Conservation (phyloP, 1,284 basidiomycete genomes). For the Cryptococcus jaspeensis region DNA sequence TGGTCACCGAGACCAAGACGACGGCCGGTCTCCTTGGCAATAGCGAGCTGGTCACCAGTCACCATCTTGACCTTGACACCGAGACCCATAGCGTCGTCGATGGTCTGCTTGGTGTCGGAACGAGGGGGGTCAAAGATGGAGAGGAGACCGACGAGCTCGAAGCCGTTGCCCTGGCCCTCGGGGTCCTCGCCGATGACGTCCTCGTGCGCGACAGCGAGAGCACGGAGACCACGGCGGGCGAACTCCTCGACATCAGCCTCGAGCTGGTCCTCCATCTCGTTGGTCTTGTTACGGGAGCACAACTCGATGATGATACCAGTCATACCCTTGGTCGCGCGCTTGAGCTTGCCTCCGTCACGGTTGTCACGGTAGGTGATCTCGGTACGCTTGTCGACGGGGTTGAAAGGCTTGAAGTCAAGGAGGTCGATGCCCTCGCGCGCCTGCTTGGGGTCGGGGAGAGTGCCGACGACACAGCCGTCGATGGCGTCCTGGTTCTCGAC, state of each 20-base stretch:
- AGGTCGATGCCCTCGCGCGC: slow-evolving; percentile 92
- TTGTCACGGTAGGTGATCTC: slow-evolving; percentile 97
- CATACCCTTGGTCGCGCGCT: slow-evolving; percentile 99
- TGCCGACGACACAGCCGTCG: slow-evolving; percentile 79
- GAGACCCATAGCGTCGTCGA: slow-evolving; percentile 91
- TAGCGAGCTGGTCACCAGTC: slow-evolving; percentile 98
- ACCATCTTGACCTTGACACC: slow-evolving; percentile 99
- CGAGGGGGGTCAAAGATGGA: slow-evolving; percentile 98
- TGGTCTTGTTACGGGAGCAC: slow-evolving; percentile 94
- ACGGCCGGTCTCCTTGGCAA: slow-evolving; percentile 98
- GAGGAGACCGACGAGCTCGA: slow-evolving; percentile 94
- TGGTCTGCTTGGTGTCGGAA: slow-evolving; percentile 98
- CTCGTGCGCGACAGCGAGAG: slow-evolving; percentile 93
- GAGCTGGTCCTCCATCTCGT: slow-evolving; percentile 82
- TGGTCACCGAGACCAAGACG: slow-evolving; percentile 94
- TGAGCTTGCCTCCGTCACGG: slow-evolving; percentile 79
- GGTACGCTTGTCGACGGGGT: slow-evolving; percentile 98
- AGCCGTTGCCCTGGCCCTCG: slow-evolving; percentile 72
- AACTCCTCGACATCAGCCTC: slow-evolving; percentile 96
- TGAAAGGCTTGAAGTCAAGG: slow-evolving; percentile 98
- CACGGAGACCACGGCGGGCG: slow-evolving; percentile 92
- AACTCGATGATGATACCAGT: slow-evolving; percentile 94
- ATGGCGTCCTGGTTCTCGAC: slow-evolving; percentile 99
- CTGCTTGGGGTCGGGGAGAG: slow-evolving; percentile 67
- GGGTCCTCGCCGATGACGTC: slow-evolving; percentile 71